Evolutionary conservation across 495 filamentous ascomycete species (phyloP).

Genomic region (Penicillium turbatum): DNA sequence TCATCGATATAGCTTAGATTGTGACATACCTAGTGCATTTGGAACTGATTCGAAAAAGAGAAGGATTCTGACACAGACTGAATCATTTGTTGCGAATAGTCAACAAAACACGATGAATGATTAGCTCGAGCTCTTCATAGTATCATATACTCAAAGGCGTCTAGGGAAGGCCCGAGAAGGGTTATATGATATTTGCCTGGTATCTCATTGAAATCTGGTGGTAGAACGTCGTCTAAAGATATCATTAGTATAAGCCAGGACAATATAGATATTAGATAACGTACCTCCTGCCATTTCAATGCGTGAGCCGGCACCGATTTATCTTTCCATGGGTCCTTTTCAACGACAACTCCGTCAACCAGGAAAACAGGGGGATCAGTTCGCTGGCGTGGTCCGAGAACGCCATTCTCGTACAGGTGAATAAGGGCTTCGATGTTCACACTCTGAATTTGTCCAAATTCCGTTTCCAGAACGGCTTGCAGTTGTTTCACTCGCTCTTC

Average conservation of each 20-base stretch:
- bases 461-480: background rate
- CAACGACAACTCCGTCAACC: background rate
- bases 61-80: background rate
- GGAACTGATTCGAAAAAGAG: background rate
- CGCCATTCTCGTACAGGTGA: background rate
- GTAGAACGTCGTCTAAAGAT: background rate
- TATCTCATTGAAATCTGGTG: background rate
- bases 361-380: background rate
- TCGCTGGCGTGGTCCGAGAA: background rate
- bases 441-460: background rate
- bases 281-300: constrained; percentile 1
- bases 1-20: background rate
- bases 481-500: background rate
- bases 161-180: too few relatives aligned
- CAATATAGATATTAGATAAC: background rate
- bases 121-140: background rate
- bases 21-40: background rate
- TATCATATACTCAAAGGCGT: too few relatives aligned
- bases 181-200: constrained; percentile 1
- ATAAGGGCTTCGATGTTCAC: constrained; percentile 1
- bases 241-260: background rate
- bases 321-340: background rate
- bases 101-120: background rate
- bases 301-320: background rate
- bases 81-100: background rate